A percentile compares a stretch with the other conserved stretches of the same genome.
Conservation (phyloP, 2,329 filamentous ascomycete species). For the Colletotrichum tamarilloi region DNA sequence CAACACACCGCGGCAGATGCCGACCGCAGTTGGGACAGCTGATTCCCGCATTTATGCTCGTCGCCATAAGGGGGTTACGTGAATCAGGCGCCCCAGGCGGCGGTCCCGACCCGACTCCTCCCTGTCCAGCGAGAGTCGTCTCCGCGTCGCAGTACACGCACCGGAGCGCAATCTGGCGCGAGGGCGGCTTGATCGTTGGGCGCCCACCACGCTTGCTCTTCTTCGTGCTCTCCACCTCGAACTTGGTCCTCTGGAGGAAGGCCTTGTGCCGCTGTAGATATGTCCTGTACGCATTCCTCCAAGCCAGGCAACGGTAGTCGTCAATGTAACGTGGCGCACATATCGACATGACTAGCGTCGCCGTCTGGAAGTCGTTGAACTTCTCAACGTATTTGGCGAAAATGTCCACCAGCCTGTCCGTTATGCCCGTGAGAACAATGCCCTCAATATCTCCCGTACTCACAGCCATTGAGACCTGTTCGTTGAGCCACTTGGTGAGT, state of each 20-base stretch:
- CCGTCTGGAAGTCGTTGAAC: slow-evolving; percentile 83
- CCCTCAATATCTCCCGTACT: slow-evolving; percentile 79
- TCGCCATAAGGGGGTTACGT: slow-evolving; percentile 68
- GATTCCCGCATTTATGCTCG: slow-evolving; percentile 69
- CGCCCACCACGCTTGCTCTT: slow-evolving; percentile 73
- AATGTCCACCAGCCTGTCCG: slow-evolving; percentile 77
- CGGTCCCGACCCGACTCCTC: slow-evolving; percentile 28
- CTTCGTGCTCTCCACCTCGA: slow-evolving; percentile 81
- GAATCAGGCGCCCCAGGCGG: slow-evolving; percentile 41
- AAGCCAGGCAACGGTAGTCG: slow-evolving; percentile 79
- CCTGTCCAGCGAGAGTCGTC: slow-evolving; percentile 48
- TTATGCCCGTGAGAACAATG: slow-evolving; percentile 81
- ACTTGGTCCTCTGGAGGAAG: slow-evolving; percentile 81
- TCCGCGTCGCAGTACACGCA: slow-evolving; percentile 81
- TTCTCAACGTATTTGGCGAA: slow-evolving; percentile 81
- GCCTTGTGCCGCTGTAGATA: slow-evolving; percentile 78
- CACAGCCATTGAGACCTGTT: slow-evolving; percentile 71
- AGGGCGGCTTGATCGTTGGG: slow-evolving; percentile 72
- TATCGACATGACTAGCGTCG: slow-evolving; percentile 78
- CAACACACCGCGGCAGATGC: slow-evolving; percentile 74
- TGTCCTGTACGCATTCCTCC: slow-evolving; percentile 78
- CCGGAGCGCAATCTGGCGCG: slow-evolving; percentile 77
- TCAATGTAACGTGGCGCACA: slow-evolving; percentile 81
- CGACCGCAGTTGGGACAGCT: slow-evolving; percentile 75
- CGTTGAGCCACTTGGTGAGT: slow-evolving; percentile 74